phyloP scores from a whole-genome alignment of 345 rosid species.

The Pistacia vera region DNA sequence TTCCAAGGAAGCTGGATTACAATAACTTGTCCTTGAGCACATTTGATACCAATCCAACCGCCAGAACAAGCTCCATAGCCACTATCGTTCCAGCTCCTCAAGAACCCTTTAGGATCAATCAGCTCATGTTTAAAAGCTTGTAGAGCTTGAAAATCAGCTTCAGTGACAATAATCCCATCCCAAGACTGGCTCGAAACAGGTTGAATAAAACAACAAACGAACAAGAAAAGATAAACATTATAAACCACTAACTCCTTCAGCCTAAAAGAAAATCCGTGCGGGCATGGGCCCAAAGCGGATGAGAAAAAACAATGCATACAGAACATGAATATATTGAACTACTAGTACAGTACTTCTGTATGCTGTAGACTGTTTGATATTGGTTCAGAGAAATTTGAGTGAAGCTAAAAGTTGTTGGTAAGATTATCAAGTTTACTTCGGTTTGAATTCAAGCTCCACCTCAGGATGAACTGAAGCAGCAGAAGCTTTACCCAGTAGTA shows the following conservation, averaged over 20 bases:
- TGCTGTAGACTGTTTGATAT: no score
- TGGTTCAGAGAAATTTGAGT: no score
- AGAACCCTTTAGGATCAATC: constrained; percentile 64
- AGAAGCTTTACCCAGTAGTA: no score
- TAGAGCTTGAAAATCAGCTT: constrained; percentile 76
- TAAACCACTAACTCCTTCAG: constrained; percentile 1
- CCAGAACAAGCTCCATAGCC: constrained; percentile 84
- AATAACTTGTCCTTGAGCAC: constrained; percentile 85
- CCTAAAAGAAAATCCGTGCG: no score
- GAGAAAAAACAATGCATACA: no score
- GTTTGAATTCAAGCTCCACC: no score
- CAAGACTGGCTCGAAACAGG: constrained; percentile 45
- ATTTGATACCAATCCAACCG: constrained; percentile 91
- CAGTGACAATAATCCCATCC: constrained; percentile 81
- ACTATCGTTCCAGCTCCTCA: constrained; percentile 82
- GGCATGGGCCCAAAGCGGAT: no score
- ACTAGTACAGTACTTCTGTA: no score
- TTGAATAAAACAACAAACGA: constrained; percentile 24
- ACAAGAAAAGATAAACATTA: constrained; percentile 17
- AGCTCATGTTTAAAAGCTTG: constrained; percentile 71
- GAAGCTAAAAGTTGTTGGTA: no score
- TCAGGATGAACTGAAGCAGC: no score
- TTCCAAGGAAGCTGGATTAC: constrained; percentile 95
- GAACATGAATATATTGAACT: no score
- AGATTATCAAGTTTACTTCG: no score